Conservation (phyloP, 371 early-diverging fungal genomes). For the Mortierella sp. region DNA sequence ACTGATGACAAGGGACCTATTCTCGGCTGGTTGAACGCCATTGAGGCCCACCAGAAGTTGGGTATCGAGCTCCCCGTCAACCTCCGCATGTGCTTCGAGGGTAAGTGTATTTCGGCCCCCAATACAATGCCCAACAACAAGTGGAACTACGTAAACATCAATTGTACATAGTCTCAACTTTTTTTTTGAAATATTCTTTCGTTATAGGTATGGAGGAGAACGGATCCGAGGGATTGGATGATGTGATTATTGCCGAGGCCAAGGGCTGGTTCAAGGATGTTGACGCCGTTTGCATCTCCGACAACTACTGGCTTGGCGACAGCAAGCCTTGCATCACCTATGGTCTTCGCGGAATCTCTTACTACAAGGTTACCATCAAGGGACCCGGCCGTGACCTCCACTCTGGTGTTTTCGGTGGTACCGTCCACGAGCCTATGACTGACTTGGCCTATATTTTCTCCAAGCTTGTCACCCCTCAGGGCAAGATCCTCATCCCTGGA, state of each 20-base stretch:
- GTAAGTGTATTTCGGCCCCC: constrained; percentile 72
- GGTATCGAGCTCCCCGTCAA: constrained; percentile 94
- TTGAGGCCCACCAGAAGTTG: constrained; percentile 92
- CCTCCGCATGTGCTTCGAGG: constrained; percentile 96
- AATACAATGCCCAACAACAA: not conserved
- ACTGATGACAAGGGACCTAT: constrained; percentile 98
- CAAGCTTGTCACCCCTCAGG: constrained; percentile 87
- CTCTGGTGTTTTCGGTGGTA: constrained; percentile 97
- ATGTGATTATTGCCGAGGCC: constrained; percentile 87
- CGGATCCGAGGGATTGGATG: constrained; percentile 95
- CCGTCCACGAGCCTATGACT: constrained; percentile 98
- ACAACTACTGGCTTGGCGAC: constrained; percentile 98
- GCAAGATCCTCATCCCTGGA: constrained; percentile 93
- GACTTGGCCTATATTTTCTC: constrained; percentile 89
- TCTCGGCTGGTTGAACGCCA: constrained; percentile 94
- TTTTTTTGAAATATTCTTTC: not conserved
- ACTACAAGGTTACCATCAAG: constrained; percentile 83
- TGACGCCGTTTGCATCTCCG: constrained; percentile 95
- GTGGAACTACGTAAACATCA: not conserved
- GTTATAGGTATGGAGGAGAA: constrained; percentile 63
- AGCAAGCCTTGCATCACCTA: constrained; percentile 97
- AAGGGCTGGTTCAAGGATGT: constrained; percentile 88
- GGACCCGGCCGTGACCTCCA: constrained; percentile 94
- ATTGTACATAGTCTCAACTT: not conserved
- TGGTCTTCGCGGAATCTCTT: constrained; percentile 96